Conservation (phyloP, 2,329 filamentous ascomycete species). For the Herpotrichia juniperi region DNA sequence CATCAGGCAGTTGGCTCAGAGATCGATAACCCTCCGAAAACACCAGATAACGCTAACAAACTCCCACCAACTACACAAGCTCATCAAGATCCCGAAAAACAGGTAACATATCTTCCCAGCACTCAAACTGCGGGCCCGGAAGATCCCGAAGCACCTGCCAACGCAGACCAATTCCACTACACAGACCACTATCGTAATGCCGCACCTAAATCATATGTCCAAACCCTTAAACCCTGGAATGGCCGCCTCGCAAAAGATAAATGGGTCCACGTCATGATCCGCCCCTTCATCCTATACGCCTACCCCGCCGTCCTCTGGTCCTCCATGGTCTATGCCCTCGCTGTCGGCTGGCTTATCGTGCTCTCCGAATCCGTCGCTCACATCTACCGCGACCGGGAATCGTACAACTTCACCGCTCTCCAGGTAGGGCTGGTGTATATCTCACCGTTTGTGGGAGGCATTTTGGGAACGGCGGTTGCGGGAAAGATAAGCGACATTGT, state of each 20-base stretch:
- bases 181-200: conserved; percentile 71
- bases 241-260: conserved; percentile 78
- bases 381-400: conserved; percentile 72
- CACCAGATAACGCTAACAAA: not conserved
- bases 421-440: conserved; percentile 88
- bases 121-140: not conserved
- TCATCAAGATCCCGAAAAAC: conserved; percentile 7
- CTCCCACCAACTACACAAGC: not conserved
- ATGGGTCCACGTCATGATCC: conserved; percentile 77
- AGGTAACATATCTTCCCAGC: not conserved
- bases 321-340: conserved; percentile 80
- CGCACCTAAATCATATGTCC: conserved; percentile 72
- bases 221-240: conserved; percentile 78
- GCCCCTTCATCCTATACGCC: conserved; percentile 84
- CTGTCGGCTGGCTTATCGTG: conserved; percentile 94
- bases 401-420: conserved; percentile 81
- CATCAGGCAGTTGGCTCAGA: not conserved
- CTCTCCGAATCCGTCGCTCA: conserved; percentile 85
- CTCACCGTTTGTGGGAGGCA: conserved; percentile 80
- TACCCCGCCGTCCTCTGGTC: conserved; percentile 94
- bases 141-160: conserved; percentile 27
- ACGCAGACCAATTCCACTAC: conserved; percentile 57
- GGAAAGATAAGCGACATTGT: conserved; percentile 87
- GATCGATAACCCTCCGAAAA: not conserved
- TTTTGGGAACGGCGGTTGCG: conserved; percentile 89